Percentiles rank a stretch among this genome's conserved stretches.
Evolutionary conservation across 2,329 filamentous ascomycete genomes (phyloP).

Genomic region (Fragosphaeria purpurea): DNA sequence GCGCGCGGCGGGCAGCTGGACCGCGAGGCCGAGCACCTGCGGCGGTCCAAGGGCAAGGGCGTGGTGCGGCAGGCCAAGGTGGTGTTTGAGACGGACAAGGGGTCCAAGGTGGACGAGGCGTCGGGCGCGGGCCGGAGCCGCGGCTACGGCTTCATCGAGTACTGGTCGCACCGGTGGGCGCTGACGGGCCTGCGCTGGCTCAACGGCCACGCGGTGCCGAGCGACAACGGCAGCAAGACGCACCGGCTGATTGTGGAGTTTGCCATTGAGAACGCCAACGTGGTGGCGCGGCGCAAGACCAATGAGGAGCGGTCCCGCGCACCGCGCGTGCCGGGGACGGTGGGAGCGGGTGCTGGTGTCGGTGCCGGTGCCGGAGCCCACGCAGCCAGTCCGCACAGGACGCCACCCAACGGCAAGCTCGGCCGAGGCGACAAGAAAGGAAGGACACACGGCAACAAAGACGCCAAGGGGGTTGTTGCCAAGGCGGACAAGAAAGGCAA

Average conservation of each 20-base stretch:
- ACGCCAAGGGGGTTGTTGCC: not conserved
- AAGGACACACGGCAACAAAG: not conserved
- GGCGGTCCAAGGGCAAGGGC: conserved; percentile 71
- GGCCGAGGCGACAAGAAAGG: conserved; percentile 1
- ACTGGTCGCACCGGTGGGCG: conserved; percentile 84
- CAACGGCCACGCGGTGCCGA: conserved; percentile 61
- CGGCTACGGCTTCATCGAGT: conserved; percentile 97
- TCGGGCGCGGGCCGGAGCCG: conserved; percentile 61
- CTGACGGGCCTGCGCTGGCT: conserved; percentile 92
- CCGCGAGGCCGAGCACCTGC: conserved; percentile 65
- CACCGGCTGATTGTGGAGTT: conserved; percentile 92
- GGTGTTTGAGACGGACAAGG: conserved; percentile 80
- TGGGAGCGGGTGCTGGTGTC: conserved; percentile 7
- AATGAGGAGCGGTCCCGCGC: conserved; percentile 37
- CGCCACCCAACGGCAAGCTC: conserved; percentile 5
- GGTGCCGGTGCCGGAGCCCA: no score
- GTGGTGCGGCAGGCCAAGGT: conserved; percentile 93
- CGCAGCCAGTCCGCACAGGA: not conserved
- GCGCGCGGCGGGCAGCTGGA: conserved; percentile 70
- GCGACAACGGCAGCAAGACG: conserved; percentile 57
- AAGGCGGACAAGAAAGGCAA: conserved; percentile 9
- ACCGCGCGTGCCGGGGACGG: conserved; percentile 15
- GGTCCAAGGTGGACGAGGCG: conserved; percentile 69
- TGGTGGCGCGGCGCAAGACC: conserved; percentile 68
- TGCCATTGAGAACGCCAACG: conserved; percentile 94